phyloP scores from a whole-genome alignment of 768 basidiomycete species.

The Tubosaeta brunneosetosa region DNA sequence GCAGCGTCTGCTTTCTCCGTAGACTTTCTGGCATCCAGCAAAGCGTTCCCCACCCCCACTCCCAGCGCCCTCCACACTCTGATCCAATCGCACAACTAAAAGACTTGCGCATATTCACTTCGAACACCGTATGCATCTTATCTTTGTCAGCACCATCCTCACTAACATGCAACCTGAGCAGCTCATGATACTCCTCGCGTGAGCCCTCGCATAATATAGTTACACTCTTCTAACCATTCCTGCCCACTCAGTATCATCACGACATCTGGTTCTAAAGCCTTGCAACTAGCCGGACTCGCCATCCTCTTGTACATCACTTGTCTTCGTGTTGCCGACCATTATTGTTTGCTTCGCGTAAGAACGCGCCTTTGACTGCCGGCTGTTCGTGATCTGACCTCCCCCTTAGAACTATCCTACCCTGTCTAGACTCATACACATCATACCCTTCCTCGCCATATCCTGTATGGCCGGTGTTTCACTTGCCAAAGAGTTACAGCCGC shows the following conservation, averaged over 20 bases:
- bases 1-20: too few relatives aligned
- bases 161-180: too few relatives aligned
- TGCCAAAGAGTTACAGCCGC: conserved; percentile 4
- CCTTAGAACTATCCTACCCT: conserved; percentile 4
- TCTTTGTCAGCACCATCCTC: too few relatives aligned
- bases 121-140: too few relatives aligned
- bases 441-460: conserved; percentile 16
- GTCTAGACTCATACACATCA: conserved; percentile 11
- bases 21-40: too few relatives aligned
- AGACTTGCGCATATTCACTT: too few relatives aligned
- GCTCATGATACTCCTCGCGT: too few relatives aligned
- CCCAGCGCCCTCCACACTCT: too few relatives aligned
- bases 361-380: background rate
- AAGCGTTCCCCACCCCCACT: too few relatives aligned
- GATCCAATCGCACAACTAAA: too few relatives aligned
- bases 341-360: conserved; percentile 8
- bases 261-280: conserved; percentile 5
- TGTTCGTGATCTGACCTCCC: background rate
- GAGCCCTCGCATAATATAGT: too few relatives aligned
- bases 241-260: conserved; percentile 7
- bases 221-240: background rate
- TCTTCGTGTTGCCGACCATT: conserved; percentile 10
- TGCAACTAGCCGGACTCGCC: conserved; percentile 6
- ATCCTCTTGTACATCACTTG: conserved; percentile 24
- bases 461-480: conserved; percentile 11